Conservation (phyloP, 2,329 filamentous ascomycete species). For the Acephala macrosclerotiorum region DNA sequence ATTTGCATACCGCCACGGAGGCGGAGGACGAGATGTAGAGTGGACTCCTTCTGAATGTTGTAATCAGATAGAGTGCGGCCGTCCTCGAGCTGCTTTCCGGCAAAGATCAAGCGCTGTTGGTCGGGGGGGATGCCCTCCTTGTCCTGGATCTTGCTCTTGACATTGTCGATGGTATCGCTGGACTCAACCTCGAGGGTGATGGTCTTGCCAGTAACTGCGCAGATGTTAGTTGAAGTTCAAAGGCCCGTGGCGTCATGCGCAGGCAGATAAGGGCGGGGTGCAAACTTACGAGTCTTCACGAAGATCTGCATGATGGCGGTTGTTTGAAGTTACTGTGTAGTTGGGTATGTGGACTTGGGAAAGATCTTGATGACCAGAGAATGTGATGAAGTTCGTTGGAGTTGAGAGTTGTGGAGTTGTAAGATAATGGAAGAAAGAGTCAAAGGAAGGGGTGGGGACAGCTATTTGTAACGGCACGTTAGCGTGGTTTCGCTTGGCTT, state of each 20-base stretch:
- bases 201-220: constrained; percentile 87
- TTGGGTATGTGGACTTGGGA: constrained; percentile 18
- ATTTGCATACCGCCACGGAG: constrained; percentile 92
- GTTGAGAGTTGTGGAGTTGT: constrained; percentile 15
- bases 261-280: constrained; percentile 34
- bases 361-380: constrained; percentile 25
- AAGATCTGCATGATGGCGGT: constrained; percentile 85
- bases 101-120: constrained; percentile 95
- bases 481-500: no score
- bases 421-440: constrained; percentile 2
- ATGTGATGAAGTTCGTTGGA: constrained; percentile 14
- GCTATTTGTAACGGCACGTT: no score
- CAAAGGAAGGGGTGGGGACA: background rate
- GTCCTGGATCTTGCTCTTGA: constrained; percentile 97
- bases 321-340: constrained; percentile 13
- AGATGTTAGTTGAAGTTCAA: constrained; percentile 74
- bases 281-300: constrained; percentile 87
- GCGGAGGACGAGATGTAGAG: constrained; percentile 84
- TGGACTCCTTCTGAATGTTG: constrained; percentile 95
- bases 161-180: constrained; percentile 98
- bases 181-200: constrained; percentile 99
- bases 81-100: constrained; percentile 95
- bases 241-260: constrained; percentile 52
- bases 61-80: constrained; percentile 90
- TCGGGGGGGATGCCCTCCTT: constrained; percentile 97